Percentiles rank a stretch among this genome's conserved stretches.
phyloP scores from a whole-genome alignment of 2,329 filamentous ascomycete species.

The Aspergillus bombycis region DNA sequence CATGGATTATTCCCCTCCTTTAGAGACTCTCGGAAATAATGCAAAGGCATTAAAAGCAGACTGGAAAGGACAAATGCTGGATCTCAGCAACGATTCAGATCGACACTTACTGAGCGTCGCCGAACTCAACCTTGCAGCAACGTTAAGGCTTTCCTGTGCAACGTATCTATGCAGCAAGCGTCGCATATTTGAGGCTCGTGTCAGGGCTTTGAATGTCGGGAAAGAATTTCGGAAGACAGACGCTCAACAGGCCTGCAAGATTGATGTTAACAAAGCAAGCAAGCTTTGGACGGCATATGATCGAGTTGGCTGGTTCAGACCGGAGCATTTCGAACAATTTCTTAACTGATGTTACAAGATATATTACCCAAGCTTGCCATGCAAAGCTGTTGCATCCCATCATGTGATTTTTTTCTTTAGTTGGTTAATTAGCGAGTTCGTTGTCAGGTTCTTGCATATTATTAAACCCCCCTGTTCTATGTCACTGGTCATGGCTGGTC shows the following conservation, averaged over 20 bases:
- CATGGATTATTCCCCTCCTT: constrained; percentile 72
- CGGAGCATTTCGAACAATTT: constrained; percentile 52
- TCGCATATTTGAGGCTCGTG: constrained; percentile 79
- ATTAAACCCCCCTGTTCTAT: not conserved
- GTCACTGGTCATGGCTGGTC: constrained; percentile 15
- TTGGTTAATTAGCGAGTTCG: constrained; percentile 16
- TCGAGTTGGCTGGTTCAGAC: constrained; percentile 79
- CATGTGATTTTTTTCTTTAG: not conserved
- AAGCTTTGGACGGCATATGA: constrained; percentile 91
- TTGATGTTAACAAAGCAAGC: constrained; percentile 96
- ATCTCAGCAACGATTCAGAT: constrained; percentile 74
- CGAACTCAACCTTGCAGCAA: constrained; percentile 75
- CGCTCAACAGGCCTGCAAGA: constrained; percentile 94
- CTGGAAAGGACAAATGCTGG: constrained; percentile 80
- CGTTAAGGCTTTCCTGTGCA: constrained; percentile 79
- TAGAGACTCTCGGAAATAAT: constrained; percentile 66
- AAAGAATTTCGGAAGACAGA: constrained; percentile 96
- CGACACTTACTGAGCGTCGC: constrained; percentile 73
- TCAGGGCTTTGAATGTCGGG: constrained; percentile 66
- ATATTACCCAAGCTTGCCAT: not conserved
- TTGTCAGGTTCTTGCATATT: not conserved
- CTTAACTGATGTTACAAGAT: constrained; percentile 26
- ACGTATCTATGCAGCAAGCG: constrained; percentile 93
- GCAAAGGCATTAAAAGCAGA: constrained; percentile 78
- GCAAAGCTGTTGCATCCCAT: not conserved